Base-by-base conservation (phyloP, 225 moss, liverwort and hornwort species). In the Antitrichia curtipendula region DNA sequence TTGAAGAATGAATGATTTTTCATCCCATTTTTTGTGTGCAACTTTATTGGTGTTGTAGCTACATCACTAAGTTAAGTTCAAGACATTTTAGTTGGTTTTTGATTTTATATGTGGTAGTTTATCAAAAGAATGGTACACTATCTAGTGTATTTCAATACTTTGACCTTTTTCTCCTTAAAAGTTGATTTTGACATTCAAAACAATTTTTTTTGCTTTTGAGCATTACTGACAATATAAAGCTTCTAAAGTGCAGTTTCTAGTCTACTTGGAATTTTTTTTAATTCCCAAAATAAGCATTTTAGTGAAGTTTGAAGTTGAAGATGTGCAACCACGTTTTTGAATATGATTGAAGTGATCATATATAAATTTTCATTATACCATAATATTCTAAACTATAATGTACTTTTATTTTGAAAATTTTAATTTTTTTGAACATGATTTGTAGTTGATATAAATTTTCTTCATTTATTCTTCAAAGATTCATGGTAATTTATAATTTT, bases 311-410 rank as follows among this genome's bases (percentile, higher is more conserved):
- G n/a, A 65, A 65, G 66, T 66, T 66, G 21, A 66, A n/a, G 36
- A n/a, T 66, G 6, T 66, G 7, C 2, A 66, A 66, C 0, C 1
- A 0, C 0, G 0, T n/a, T 66, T 66, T 7, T 22, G 12, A 21
- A n/a, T 12, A 22, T 66, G 2, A 6, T 21, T n/a, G n/a, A n/a
- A n/a, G n/a, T n/a, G n/a, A 1, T 66, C 12, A n/a, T 1, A 20
- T 1, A 20, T 0, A n/a, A n/a, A 36, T 3, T 1, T 36, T 36
- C 6, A 20, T 20, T n/a, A 65, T 4, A n/a, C 0, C 4, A n/a
- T 12, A n/a, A 20, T 36, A 3, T 65, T 65, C 36, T 10, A 36
- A 36, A 65, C 19, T 65, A 36, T 64, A 19, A 36, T n/a, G 2
- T 12, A 12, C 4, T 21, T n/a, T 20, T 65, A 65, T n/a, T 20